Conservation (phyloP, 148 eudicot species). For the Rhododendron williamsianum region DNA sequence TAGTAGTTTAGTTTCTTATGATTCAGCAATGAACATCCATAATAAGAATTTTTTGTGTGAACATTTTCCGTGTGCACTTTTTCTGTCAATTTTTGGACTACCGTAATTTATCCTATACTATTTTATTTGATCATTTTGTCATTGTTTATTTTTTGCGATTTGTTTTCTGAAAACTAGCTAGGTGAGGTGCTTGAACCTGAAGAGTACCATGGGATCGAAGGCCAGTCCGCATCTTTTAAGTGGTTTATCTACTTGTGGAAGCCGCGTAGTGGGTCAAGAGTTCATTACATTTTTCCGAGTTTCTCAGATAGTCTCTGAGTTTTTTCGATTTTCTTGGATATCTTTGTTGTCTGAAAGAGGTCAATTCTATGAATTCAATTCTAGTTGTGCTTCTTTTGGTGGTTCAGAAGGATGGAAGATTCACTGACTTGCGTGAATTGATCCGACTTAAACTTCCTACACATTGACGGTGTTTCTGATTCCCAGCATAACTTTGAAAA, state of each 20-base stretch:
- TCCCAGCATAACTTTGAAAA: background rate
- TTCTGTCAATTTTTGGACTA: background rate
- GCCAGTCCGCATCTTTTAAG: conserved; percentile 35
- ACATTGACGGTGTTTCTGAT: background rate
- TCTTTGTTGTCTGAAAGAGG: background rate
- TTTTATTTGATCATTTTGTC: background rate
- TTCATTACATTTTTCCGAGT: background rate
- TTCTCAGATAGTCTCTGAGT: background rate
- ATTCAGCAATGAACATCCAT: background rate
- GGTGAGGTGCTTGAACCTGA: conserved; percentile 46
- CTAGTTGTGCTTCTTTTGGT: background rate
- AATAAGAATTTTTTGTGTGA: background rate
- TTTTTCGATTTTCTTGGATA: background rate
- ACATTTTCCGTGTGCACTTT: background rate
- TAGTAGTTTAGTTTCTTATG: background rate
- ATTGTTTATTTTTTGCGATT: background rate
- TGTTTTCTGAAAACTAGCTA: background rate
- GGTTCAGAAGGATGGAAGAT: background rate
- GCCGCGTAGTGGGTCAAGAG: background rate
- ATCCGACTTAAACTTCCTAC: background rate
- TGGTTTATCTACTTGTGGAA: background rate
- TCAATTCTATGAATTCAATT: background rate
- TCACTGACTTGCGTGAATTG: background rate
- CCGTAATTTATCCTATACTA: too few relatives aligned
- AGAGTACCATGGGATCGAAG: conserved; percentile 35